A percentile compares a stretch with the other conserved stretches of the same genome.
These are phyloP conservation scores for Dichotomopilus funicola DNA, from an alignment of 2,329 filamentous ascomycete species.

Conservation along the genomic window DNA sequence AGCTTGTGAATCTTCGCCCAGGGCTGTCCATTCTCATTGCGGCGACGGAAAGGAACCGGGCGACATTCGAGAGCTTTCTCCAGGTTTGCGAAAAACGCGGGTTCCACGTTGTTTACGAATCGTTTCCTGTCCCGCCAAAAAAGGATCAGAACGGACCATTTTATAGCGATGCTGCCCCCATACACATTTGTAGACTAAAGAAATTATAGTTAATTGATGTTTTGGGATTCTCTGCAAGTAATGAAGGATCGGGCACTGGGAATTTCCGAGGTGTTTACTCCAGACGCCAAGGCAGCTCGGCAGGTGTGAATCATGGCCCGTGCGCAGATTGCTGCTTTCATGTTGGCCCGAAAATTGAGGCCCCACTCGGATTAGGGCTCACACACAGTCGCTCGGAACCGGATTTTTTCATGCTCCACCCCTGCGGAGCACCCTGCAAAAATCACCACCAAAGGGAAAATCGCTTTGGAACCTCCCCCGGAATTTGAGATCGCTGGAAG, in stretches of 20 bases:
- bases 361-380: slow-evolving; percentile 36
- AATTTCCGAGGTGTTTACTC: background rate
- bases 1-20: slow-evolving; percentile 54
- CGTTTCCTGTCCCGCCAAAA: slow-evolving; percentile 35
- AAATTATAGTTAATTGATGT: background rate
- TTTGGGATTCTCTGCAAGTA: background rate
- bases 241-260: background rate
- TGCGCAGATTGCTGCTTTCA: background rate
- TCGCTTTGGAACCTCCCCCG: slow-evolving; percentile 14
- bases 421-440: slow-evolving; percentile 20
- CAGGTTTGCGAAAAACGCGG: slow-evolving; percentile 46
- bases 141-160: slow-evolving; percentile 54
- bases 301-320: background rate
- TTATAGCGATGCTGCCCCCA: slow-evolving; percentile 53
- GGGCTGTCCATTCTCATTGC: slow-evolving; percentile 57
- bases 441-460: slow-evolving; percentile 22
- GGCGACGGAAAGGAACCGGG: slow-evolving; percentile 62
- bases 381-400: slow-evolving; percentile 35
- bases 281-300: background rate
- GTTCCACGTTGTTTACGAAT: slow-evolving; percentile 38
- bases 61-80: slow-evolving; percentile 61
- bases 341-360: slow-evolving; percentile 13
- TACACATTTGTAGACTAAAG: slow-evolving; percentile 44
- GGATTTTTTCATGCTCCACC: slow-evolving; percentile 24
- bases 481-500: slow-evolving; percentile 21